These are phyloP conservation scores for Ilyonectria robusta DNA, from an alignment of 2,329 filamentous ascomycete genomes.

Conservation along the genomic window DNA sequence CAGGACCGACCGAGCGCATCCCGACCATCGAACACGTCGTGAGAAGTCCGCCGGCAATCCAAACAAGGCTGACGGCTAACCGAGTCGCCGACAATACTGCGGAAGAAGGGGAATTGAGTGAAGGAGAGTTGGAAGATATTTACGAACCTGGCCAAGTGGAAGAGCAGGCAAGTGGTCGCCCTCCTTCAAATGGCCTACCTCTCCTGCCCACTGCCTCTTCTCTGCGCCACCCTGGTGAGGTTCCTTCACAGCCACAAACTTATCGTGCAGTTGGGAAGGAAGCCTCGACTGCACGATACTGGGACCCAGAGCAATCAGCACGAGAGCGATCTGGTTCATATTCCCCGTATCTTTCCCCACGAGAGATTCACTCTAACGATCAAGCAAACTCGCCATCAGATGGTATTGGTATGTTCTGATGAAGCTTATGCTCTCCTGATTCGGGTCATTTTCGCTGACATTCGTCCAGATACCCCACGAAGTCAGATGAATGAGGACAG, in stretches of 20 bases:
- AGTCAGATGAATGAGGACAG: not conserved
- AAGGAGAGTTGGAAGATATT: slow-evolving; percentile 73
- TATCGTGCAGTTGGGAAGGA: not conserved
- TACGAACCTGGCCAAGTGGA: slow-evolving; percentile 60
- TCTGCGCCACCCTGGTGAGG: not conserved
- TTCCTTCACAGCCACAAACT: not conserved
- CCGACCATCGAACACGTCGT: not conserved
- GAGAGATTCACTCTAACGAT: slow-evolving; percentile 56
- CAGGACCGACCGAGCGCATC: not conserved
- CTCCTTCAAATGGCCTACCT: not conserved
- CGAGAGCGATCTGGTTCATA: slow-evolving; percentile 67
- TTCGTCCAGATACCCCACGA: slow-evolving; percentile 28
- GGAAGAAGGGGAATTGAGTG: slow-evolving; percentile 85
- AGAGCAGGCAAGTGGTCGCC: slow-evolving; percentile 1
- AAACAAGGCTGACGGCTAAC: slow-evolving; percentile 19
- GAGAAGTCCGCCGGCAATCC: slow-evolving; percentile 2
- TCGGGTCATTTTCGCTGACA: slow-evolving; percentile 22
- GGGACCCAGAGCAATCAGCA: slow-evolving; percentile 33
- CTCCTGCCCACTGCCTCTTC: not conserved
- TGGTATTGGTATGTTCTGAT: slow-evolving; percentile 22
- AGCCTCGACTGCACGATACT: not conserved
- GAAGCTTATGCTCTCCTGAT: not conserved
- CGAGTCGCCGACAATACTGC: slow-evolving; percentile 38
- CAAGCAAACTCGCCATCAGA: slow-evolving; percentile 30
- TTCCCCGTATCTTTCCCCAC: slow-evolving; percentile 66